Evolutionary conservation across 2,329 filamentous ascomycete genomes (phyloP).

Genomic region (Aspergillus pseudoviridinutans): DNA sequence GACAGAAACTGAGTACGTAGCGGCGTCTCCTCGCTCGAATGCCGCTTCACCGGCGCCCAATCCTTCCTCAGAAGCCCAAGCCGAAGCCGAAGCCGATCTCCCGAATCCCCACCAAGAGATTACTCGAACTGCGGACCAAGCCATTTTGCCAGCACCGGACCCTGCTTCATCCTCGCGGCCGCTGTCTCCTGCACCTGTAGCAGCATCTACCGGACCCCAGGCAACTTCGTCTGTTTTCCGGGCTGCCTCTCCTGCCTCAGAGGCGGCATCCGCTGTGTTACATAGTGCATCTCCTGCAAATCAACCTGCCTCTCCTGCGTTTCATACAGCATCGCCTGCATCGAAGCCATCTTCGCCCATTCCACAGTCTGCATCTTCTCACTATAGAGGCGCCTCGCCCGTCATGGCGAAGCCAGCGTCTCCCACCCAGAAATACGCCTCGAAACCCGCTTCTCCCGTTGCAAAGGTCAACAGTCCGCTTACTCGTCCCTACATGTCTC

Average conservation of each 20-base stretch:
- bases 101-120: constrained; percentile 4
- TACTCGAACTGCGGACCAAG: constrained; percentile 13
- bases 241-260: constrained; percentile 1
- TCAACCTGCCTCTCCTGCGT: constrained; percentile 10
- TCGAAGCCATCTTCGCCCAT: neutral
- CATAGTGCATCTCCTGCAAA: constrained; percentile 5
- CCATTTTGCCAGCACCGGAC: constrained; percentile 11
- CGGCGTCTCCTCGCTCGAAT: constrained; percentile 20
- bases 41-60: constrained; percentile 10
- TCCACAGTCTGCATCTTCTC: constrained; percentile 7
- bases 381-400: constrained; percentile 11
- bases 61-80: constrained; percentile 4
- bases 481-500: constrained; percentile 34
- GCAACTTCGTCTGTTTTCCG: neutral
- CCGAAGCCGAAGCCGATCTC: constrained; percentile 5
- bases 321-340: constrained; percentile 2
- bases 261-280: constrained; percentile 14
- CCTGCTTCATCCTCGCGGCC: constrained; percentile 11
- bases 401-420: constrained; percentile 2
- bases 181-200: constrained; percentile 11
- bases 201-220: neutral
- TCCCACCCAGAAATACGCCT: constrained; percentile 12
- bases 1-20: constrained; percentile 27
- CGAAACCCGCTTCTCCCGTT: constrained; percentile 24
- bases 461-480: constrained; percentile 35